Evolutionary conservation across 2,329 filamentous ascomycete genomes (phyloP).

Genomic region (Didymella sp.): DNA sequence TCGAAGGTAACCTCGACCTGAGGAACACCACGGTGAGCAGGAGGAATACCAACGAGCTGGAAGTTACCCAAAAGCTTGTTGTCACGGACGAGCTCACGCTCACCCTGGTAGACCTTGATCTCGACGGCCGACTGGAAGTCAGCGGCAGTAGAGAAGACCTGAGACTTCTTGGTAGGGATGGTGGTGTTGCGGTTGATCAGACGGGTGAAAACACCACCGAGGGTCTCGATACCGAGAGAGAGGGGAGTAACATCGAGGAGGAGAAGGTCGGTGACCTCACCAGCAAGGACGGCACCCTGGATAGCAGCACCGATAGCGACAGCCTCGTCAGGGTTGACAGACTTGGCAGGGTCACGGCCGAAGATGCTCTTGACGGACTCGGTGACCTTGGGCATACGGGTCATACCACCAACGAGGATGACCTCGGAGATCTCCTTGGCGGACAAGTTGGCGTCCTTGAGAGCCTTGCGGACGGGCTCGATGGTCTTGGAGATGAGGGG

Average conservation of each 20-base stretch:
- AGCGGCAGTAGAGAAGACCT: constrained; percentile 95
- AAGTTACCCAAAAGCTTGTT: constrained; percentile 99
- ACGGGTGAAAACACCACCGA: constrained; percentile 96
- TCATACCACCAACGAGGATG: constrained; percentile 98
- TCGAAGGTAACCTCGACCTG: constrained; percentile 99
- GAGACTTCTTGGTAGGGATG: constrained; percentile 98
- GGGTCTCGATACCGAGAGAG: constrained; percentile 97
- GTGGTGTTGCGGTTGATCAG: constrained; percentile 99
- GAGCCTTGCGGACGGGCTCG: constrained; percentile 92
- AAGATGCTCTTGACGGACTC: constrained; percentile 98
- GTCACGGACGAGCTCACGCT: constrained; percentile 97
- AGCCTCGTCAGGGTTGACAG: constrained; percentile 97
- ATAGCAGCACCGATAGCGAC: constrained; percentile 97
- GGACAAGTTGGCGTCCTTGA: constrained; percentile 92
- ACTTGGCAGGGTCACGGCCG: constrained; percentile 95
- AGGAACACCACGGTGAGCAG: constrained; percentile 93
- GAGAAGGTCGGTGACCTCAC: constrained; percentile 94
- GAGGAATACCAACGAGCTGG: constrained; percentile 96
- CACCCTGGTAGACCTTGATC: constrained; percentile 99
- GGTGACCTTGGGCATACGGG: constrained; percentile 97
- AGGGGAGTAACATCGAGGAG: constrained; percentile 95
- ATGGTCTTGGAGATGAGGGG: constrained; percentile 85
- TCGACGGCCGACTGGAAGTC: constrained; percentile 99
- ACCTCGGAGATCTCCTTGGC: constrained; percentile 97
- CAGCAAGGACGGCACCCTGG: constrained; percentile 94